These are phyloP conservation scores for Neonectria hederae DNA, from an alignment of 2,329 filamentous ascomycete genomes.

Conservation along the genomic window DNA sequence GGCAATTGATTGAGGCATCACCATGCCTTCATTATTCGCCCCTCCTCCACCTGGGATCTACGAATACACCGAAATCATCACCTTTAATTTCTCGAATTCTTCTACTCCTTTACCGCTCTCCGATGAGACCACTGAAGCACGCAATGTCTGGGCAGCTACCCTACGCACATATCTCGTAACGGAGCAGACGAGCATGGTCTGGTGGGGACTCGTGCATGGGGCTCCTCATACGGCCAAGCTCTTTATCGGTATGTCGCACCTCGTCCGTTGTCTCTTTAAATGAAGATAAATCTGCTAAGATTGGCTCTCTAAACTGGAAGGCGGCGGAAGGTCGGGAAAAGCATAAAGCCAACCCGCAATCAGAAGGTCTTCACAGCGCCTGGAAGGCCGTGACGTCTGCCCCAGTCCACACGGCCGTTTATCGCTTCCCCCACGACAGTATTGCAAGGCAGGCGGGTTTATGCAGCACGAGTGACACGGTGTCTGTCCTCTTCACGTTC, in stretches of 20 bases:
- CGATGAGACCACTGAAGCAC: conserved; percentile 6
- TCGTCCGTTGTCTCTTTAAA: neutral
- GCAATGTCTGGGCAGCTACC: conserved; percentile 21
- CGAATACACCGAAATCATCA: conserved; percentile 14
- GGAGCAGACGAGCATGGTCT: conserved; percentile 20
- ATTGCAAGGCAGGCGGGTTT: conserved; percentile 5
- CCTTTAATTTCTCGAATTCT: conserved; percentile 8
- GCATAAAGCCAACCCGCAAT: neutral
- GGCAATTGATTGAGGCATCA: conserved; percentile 41
- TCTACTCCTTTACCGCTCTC: conserved; percentile 8
- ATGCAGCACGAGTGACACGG: neutral
- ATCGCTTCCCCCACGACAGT: neutral
- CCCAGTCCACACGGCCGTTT: neutral
- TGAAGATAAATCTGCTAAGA: neutral
- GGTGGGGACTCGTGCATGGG: conserved; percentile 18
- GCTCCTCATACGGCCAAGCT: conserved; percentile 14
- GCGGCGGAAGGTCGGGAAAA: neutral
- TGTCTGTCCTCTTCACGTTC: conserved; percentile 12
- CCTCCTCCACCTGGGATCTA: conserved; percentile 14
- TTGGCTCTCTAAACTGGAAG: conserved; percentile 17
- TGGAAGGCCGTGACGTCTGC: conserved; percentile 5
- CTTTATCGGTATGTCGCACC: conserved; percentile 12
- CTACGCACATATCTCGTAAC: conserved; percentile 18
- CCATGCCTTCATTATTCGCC: conserved; percentile 2
- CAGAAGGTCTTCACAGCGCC: neutral